These are phyloP conservation scores for Rhodotorula toruloides DNA, from an alignment of 768 basidiomycete genomes.

Conservation along the genomic window DNA sequence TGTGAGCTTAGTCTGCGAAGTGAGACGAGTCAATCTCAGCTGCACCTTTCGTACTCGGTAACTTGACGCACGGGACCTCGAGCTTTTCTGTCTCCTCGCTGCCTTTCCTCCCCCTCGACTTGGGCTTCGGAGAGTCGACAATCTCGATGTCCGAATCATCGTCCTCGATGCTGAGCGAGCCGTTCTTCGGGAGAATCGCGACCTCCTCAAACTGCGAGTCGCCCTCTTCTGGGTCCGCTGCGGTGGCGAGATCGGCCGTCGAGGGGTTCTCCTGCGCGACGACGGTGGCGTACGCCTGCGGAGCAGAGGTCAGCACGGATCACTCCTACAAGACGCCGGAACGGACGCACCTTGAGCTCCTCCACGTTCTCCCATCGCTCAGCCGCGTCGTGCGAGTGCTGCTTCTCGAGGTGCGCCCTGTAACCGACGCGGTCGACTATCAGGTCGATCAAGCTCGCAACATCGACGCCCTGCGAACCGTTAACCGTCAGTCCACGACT, in stretches of 20 bases:
- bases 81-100: constrained; percentile 11
- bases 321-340: not conserved
- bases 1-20: not conserved
- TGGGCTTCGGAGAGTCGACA: not conserved
- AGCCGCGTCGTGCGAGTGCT: constrained; percentile 64
- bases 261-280: constrained; percentile 29
- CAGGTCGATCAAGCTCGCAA: constrained; percentile 46
- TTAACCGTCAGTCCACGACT: no score
- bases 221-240: not conserved
- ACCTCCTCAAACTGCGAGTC: constrained; percentile 30
- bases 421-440: constrained; percentile 60
- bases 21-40: not conserved
- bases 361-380: constrained; percentile 78
- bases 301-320: not conserved
- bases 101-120: not conserved
- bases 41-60: constrained; percentile 6
- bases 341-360: constrained; percentile 57
- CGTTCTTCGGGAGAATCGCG: not conserved
- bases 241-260: constrained; percentile 10
- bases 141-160: constrained; percentile 7
- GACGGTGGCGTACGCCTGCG: constrained; percentile 23
- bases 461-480: constrained; percentile 58
- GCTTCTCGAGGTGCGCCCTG: constrained; percentile 62
- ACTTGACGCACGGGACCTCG: constrained; percentile 4
- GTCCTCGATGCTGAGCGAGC: not conserved